phyloP scores from a whole-genome alignment of 108 stramenopile genomes.

The Aurantiochytrium sp. region DNA sequence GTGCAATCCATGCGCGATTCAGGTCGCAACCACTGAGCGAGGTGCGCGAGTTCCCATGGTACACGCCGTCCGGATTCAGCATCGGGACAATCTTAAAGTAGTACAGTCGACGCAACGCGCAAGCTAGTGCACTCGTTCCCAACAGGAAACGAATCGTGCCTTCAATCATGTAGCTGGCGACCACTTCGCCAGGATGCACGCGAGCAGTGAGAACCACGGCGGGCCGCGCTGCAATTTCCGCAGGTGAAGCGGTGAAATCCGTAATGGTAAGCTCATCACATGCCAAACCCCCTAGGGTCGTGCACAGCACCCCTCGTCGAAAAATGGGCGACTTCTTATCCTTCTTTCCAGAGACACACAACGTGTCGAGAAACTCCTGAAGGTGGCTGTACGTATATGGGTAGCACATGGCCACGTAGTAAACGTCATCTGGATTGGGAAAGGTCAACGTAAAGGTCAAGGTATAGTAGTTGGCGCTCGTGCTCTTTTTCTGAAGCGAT shows the following conservation, averaged over 20 bases:
- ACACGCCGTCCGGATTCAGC: constrained; percentile 59
- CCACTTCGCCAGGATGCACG: constrained; percentile 55
- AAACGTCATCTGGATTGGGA: constrained; percentile 36
- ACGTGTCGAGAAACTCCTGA: background rate
- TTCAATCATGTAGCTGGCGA: constrained; percentile 54
- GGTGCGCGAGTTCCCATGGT: constrained; percentile 49
- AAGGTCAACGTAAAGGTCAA: constrained; percentile 5
- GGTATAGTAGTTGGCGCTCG: constrained; percentile 32
- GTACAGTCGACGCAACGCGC: constrained; percentile 31
- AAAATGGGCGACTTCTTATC: background rate
- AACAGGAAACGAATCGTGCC: constrained; percentile 48
- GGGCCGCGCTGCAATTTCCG: background rate
- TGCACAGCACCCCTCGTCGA: constrained; percentile 30
- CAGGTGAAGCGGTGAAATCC: background rate
- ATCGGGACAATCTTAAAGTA: constrained; percentile 56
- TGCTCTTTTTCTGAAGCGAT: background rate
- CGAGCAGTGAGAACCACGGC: constrained; percentile 31
- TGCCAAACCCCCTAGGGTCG: constrained; percentile 37
- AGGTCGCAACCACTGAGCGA: constrained; percentile 45
- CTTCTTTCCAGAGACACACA: background rate
- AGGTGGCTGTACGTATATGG: constrained; percentile 56
- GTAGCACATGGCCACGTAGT: constrained; percentile 46
- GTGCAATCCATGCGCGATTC: constrained; percentile 38
- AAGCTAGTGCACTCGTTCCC: constrained; percentile 23
- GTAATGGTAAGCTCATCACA: constrained; percentile 54